Base-by-base conservation (phyloP, 177 flowering plant species). In the Tripterygium wilfordii region DNA sequence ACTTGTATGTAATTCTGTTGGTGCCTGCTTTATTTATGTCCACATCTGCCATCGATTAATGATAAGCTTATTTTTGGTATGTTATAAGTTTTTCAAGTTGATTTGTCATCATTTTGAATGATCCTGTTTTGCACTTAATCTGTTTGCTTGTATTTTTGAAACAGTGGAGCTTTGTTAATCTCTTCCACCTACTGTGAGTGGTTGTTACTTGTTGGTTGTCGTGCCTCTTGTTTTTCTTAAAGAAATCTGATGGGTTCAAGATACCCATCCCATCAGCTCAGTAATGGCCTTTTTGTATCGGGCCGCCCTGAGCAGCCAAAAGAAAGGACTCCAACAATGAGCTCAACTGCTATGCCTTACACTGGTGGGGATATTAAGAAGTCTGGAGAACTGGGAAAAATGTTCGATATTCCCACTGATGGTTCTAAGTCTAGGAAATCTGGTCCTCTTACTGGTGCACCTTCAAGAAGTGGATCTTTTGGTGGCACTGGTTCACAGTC, bases 321-420 rank as follows among this genome's bases (percentile, higher is more conserved):
- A 61, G 97, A 90, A 61, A 82, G 74, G 71, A 50, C 79, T 46
- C 82, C 85, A 0, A 84, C 94, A 14, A 87, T 82, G 81, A 76
- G 83, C 54, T 85, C 95, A 36, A 63, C 63, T 1, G 96, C 97
- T 40, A 72, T 87, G 88, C 91, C 94, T 2, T 90, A 90, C 55
- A 90, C 96, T 17, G 97, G 97, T 42, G 97, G 97, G 42, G 97
- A 89, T 63, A 87, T 89, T 5, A 89, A 87, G 56, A 89, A 77
- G 44, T 89, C 97, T 21, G 97, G 97, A 28, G 97, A 89, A 54
- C 67, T 89, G 35, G 97, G 96, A 23, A 90, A 90, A 69, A 90
- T 90, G 97, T 84, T 90, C 70, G 96, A 84, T 62, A 69, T 82
- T 33, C 83, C 80, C 41, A 67, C 52, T 4, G 92, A 86, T 58